These are phyloP conservation scores for Ephemerocybe angulata DNA, from an alignment of 768 basidiomycete species.

Conservation along the genomic window DNA sequence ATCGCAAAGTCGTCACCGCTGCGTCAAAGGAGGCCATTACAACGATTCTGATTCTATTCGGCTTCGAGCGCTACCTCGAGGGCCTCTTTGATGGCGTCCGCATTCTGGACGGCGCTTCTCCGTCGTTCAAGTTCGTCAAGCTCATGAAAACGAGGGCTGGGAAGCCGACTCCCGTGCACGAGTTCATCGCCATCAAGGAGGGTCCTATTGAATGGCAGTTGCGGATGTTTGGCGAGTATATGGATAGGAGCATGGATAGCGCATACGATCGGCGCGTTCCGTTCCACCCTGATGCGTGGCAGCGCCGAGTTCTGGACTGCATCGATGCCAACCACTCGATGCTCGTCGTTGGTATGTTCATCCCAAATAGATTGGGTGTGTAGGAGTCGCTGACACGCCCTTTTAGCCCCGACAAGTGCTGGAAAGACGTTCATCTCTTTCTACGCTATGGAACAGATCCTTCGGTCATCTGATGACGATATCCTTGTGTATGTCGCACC, in stretches of 20 bases:
- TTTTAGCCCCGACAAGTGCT: conserved; percentile 62
- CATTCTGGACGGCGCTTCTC: conserved; percentile 19
- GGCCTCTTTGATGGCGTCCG: conserved; percentile 19
- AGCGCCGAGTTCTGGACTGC: conserved; percentile 59
- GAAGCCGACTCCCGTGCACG: conserved; percentile 27
- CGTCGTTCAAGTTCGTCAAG: conserved; percentile 54
- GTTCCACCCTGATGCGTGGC: conserved; percentile 72
- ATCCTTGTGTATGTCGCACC: conserved; percentile 72
- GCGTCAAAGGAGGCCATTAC: conserved; percentile 34
- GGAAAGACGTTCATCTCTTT: conserved; percentile 78
- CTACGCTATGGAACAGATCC: conserved; percentile 71
- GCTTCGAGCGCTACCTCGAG: conserved; percentile 40
- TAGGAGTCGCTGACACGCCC: background rate
- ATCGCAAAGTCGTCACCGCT: conserved; percentile 33
- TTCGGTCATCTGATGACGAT: conserved; percentile 60
- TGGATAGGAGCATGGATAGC: conserved; percentile 72
- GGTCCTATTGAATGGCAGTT: conserved; percentile 64
- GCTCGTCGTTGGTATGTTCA: conserved; percentile 66
- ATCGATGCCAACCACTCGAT: conserved; percentile 58
- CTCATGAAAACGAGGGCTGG: conserved; percentile 45
- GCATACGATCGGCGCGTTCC: conserved; percentile 52
- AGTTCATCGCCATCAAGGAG: conserved; percentile 55
- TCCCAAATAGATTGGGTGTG: no score
- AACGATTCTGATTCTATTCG: conserved; percentile 40
- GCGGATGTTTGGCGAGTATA: conserved; percentile 63